Evolutionary conservation across 352 stramenopile genomes (phyloP).

Genomic region (Phytophthora lateralis): DNA sequence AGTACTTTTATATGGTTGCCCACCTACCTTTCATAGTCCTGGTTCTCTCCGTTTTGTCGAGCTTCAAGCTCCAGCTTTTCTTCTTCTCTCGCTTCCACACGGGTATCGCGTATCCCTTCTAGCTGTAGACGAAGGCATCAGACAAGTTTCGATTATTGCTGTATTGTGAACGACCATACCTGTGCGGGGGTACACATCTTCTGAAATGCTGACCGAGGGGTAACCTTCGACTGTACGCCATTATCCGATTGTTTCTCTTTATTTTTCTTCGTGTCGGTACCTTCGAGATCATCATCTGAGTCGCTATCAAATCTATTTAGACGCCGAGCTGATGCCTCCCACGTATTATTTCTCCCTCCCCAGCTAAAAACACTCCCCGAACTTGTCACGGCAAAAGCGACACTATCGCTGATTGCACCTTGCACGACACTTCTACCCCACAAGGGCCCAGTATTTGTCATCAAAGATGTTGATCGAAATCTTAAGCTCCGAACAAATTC

Average conservation of each 20-base stretch:
- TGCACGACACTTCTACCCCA: constrained; percentile 90
- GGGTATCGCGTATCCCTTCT: constrained; percentile 40
- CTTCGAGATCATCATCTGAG: constrained; percentile 24
- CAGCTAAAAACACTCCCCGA: constrained; percentile 88
- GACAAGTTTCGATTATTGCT: neutral
- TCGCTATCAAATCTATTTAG: constrained; percentile 41
- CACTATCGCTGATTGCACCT: constrained; percentile 80
- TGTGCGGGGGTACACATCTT: constrained; percentile 55
- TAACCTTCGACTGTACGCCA: constrained; percentile 39
- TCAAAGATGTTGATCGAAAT: constrained; percentile 69
- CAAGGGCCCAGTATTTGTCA: constrained; percentile 89
- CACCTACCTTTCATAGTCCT: constrained; percentile 56
- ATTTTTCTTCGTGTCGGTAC: constrained; percentile 12
- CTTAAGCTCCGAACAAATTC: constrained; percentile 69
- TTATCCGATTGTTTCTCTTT: constrained; percentile 12
- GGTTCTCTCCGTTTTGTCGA: constrained; percentile 53
- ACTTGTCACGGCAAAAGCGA: constrained; percentile 88
- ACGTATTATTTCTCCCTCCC: constrained; percentile 76
- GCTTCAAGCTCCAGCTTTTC: constrained; percentile 51
- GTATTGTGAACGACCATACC: constrained; percentile 22
- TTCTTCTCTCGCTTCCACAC: constrained; percentile 54
- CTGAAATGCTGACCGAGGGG: constrained; percentile 50
- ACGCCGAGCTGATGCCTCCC: constrained; percentile 32
- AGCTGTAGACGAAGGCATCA: constrained; percentile 43
- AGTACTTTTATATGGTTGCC: neutral